Conservation (phyloP, 2,329 filamentous ascomycete genomes). For the Claviceps spartinae region DNA sequence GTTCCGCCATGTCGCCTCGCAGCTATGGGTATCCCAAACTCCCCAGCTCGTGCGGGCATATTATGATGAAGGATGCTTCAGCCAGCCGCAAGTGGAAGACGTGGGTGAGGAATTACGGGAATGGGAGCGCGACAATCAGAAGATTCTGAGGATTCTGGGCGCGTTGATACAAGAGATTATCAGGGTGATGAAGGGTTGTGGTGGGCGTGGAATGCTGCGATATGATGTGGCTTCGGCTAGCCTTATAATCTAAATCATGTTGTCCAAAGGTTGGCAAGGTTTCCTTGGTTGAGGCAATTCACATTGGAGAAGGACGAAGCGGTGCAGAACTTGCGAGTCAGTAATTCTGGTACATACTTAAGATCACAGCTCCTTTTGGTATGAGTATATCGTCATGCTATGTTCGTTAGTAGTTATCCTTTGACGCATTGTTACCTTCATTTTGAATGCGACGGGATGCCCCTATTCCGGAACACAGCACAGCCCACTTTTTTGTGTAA, state of each 20-base stretch:
- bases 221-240: not conserved
- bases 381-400: too few relatives aligned
- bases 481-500: too few relatives aligned
- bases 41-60: slow-evolving; percentile 32
- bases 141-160: slow-evolving; percentile 17
- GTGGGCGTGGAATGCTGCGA: not conserved
- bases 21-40: slow-evolving; percentile 34
- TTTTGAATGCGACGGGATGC: not conserved
- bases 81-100: slow-evolving; percentile 17
- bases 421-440: not conserved
- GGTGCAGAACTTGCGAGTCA: too few relatives aligned
- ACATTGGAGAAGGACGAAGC: too few relatives aligned
- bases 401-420: too few relatives aligned
- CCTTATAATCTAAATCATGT: not conserved
- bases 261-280: too few relatives aligned
- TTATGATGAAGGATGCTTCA: slow-evolving; percentile 23
- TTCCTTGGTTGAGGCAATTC: too few relatives aligned
- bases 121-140: slow-evolving; percentile 23
- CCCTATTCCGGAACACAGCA: too few relatives aligned
- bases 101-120: slow-evolving; percentile 15
- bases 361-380: too few relatives aligned
- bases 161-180: slow-evolving; percentile 15
- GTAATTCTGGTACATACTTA: too few relatives aligned
- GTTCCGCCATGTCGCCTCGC: slow-evolving; percentile 22
- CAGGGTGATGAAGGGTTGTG: not conserved